phyloP scores from a whole-genome alignment of 805 yeast genomes.

The Wickerhamiella parazyma region DNA sequence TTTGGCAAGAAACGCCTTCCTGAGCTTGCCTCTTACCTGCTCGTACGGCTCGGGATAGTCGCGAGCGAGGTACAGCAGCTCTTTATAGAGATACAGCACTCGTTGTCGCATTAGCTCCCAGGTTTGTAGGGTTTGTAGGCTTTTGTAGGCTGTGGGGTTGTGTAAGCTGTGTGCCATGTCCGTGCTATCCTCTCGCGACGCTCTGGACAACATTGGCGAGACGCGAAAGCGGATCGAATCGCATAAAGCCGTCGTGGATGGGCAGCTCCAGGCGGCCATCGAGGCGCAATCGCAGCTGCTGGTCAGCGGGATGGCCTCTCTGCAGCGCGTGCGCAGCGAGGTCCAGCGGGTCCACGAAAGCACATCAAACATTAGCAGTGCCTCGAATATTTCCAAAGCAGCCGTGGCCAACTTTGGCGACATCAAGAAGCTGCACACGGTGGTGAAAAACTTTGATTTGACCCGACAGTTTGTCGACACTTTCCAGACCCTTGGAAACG shows the following conservation, averaged over 20 bases:
- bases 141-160: too few species aligned
- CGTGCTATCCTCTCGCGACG: conserved; percentile 12
- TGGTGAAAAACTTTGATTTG: conserved; percentile 59
- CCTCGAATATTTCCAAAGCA: conserved; percentile 43
- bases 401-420: conserved; percentile 55
- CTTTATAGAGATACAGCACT: conserved; percentile 27
- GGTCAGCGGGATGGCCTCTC: conserved; percentile 27
- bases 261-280: conserved; percentile 60
- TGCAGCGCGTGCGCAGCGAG: conserved; percentile 28
- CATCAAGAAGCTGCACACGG: conserved; percentile 50
- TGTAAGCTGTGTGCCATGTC: neutral
- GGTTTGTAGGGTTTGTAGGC: too few species aligned
- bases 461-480: conserved; percentile 52
- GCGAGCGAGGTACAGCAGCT: conserved; percentile 27
- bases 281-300: conserved; percentile 48
- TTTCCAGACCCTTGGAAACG: conserved; percentile 41
- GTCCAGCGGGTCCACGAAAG: conserved; percentile 27
- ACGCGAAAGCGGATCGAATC: conserved; percentile 26
- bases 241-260: conserved; percentile 64
- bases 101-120: conserved; percentile 12
- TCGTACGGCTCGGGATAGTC: conserved; percentile 29
- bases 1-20: conserved; percentile 24
- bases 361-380: conserved; percentile 28
- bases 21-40: conserved; percentile 21
- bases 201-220: conserved; percentile 25